Conservation (phyloP, 1,284 basidiomycete genomes). For the Leccinum fallax region DNA sequence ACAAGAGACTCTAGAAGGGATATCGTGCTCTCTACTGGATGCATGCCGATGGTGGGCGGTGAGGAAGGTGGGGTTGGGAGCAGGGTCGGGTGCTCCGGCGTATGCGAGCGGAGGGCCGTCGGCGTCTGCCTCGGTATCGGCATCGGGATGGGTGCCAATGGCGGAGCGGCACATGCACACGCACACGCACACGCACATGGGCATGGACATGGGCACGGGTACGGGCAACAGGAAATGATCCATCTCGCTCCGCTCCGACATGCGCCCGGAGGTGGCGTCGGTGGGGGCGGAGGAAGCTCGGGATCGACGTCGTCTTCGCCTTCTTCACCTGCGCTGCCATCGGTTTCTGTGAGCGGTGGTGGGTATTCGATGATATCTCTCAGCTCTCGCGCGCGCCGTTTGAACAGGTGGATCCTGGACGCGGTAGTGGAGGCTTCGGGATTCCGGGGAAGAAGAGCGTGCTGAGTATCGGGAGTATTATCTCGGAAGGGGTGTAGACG, state of each 20-base stretch:
- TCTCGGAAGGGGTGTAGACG: conserved; percentile 43
- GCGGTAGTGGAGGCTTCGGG: conserved; percentile 19
- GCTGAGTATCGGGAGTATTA: conserved; percentile 74
- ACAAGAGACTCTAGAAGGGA: conserved; percentile 63
- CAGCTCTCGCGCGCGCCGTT: conserved; percentile 34
- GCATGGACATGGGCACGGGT: neutral
- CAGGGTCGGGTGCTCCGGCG: neutral
- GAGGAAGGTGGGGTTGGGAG: conserved; percentile 52
- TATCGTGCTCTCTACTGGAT: conserved; percentile 45
- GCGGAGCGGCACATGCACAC: neutral
- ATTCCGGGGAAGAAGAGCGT: conserved; percentile 58
- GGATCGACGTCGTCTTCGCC: conserved; percentile 29
- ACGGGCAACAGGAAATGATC: conserved; percentile 45
- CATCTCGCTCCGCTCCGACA: conserved; percentile 58
- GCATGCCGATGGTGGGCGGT: conserved; percentile 37
- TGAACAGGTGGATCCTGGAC: conserved; percentile 33
- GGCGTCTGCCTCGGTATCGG: conserved; percentile 1
- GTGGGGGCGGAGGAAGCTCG: conserved; percentile 2
- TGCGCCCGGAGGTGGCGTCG: conserved; percentile 9
- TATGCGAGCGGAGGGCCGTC: conserved; percentile 2
- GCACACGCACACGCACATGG: too few species aligned
- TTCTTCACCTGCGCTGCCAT: conserved; percentile 30
- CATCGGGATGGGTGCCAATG: conserved; percentile 21
- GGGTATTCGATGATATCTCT: conserved; percentile 32
- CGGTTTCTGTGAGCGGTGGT: conserved; percentile 16